Conservation (phyloP, 371 early-diverging fungal species). For the Sporodiniella umbellata region DNA sequence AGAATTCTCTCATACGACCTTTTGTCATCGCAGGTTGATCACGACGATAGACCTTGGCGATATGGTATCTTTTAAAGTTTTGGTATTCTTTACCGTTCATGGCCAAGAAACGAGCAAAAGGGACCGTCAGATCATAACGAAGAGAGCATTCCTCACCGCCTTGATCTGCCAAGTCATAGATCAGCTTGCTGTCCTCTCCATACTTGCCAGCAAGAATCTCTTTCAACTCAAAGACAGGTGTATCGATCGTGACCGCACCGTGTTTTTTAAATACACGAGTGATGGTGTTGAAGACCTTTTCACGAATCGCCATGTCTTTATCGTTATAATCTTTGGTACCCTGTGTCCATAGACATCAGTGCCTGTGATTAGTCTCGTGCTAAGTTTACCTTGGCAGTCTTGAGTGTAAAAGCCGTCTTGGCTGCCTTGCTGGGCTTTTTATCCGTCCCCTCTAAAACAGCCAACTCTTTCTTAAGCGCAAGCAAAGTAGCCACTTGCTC, state of each 20-base stretch:
- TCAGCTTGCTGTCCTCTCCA: constrained; percentile 99
- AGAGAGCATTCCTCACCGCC: constrained; percentile 98
- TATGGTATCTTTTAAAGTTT: constrained; percentile 97
- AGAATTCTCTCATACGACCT: constrained; percentile 99
- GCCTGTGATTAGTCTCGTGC: no score
- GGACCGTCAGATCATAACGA: constrained; percentile 99
- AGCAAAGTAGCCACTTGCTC: constrained; percentile 58
- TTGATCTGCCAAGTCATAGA: constrained; percentile 98
- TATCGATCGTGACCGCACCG: constrained; percentile 98
- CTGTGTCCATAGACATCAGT: constrained; percentile 34
- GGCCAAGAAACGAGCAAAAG: constrained; percentile 98
- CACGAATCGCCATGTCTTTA: constrained; percentile 93
- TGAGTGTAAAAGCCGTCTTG: constrained; percentile 54
- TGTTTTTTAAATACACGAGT: constrained; percentile 89
- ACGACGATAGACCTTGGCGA: constrained; percentile 99
- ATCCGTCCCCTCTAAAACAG: constrained; percentile 35
- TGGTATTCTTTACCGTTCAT: constrained; percentile 82
- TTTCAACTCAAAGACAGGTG: constrained; percentile 99
- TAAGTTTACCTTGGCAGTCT: constrained; percentile 75
- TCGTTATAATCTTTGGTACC: constrained; percentile 97
- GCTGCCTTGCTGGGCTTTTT: constrained; percentile 23
- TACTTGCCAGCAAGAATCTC: constrained; percentile 98
- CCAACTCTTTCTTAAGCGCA: constrained; percentile 60
- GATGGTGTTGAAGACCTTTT: constrained; percentile 87
- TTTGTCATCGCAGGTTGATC: constrained; percentile 99